These are phyloP conservation scores for Globisporangium abappressorium DNA, from an alignment of 352 stramenopile species.

Conservation along the genomic window DNA sequence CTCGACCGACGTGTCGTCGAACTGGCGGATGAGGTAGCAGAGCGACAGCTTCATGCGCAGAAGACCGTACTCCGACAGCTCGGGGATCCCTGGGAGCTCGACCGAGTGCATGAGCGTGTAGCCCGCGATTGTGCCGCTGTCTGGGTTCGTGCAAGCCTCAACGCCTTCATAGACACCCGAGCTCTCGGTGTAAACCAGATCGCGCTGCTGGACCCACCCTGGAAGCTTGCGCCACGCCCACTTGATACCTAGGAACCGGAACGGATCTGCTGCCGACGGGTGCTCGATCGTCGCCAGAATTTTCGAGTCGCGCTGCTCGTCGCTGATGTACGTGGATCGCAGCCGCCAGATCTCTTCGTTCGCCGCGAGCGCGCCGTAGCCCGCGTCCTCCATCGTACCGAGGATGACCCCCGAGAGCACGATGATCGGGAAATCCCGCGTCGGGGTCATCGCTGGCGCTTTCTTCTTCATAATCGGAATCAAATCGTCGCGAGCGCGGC, in stretches of 20 bases:
- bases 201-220: constrained; percentile 6
- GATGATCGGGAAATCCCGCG: neutral
- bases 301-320: constrained; percentile 23
- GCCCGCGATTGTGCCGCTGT: constrained; percentile 23
- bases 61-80: neutral
- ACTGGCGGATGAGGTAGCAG: neutral
- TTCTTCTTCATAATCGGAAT: too few species aligned
- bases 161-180: constrained; percentile 31
- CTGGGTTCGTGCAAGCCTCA: too few species aligned
- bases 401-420: neutral
- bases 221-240: constrained; percentile 11
- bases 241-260: constrained; percentile 18
- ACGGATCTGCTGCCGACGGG: constrained; percentile 18
- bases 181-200: constrained; percentile 34
- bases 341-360: constrained; percentile 26
- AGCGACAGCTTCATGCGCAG: constrained; percentile 1
- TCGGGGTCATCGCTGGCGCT: neutral
- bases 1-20: neutral
- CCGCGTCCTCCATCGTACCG: constrained; percentile 14
- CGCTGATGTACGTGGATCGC: constrained; percentile 26
- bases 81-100: constrained; percentile 15
- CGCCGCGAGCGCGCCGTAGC: constrained; percentile 20
- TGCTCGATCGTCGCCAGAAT: constrained; percentile 29
- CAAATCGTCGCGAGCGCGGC: too few species aligned
- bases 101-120: constrained; percentile 44